These are phyloP conservation scores for Plasmodium sp. DNA, from an alignment of 169 alveolate genomes.

Conservation along the genomic window DNA sequence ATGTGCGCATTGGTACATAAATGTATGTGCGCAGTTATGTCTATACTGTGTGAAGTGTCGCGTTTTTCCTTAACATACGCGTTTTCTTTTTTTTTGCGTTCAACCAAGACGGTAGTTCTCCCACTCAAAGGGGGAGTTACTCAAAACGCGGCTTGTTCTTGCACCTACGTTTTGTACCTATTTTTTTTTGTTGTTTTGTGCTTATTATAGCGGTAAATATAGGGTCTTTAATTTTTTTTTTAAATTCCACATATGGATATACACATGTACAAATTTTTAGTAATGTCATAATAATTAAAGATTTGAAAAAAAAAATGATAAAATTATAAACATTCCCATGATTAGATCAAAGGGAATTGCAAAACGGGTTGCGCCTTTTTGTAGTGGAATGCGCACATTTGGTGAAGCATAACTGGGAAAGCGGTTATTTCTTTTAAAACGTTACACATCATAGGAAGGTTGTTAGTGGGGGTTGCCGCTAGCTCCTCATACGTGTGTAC, in stretches of 20 bases:
- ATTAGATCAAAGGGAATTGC: neutral
- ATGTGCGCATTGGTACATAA: constrained; percentile 4
- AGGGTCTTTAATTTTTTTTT: neutral
- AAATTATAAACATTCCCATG: neutral
- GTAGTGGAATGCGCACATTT: neutral
- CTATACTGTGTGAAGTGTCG: neutral
- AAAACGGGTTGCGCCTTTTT: neutral
- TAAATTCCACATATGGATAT: neutral
- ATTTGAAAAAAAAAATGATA: neutral
- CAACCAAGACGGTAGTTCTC: neutral
- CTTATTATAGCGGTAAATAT: neutral
- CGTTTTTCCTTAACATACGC: neutral
- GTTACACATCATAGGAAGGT: neutral
- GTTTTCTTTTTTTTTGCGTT: neutral
- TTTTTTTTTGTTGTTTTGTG: neutral
- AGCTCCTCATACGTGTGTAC: neutral
- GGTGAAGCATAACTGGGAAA: neutral
- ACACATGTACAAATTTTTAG: neutral
- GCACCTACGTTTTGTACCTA: neutral
- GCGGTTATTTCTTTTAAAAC: neutral
- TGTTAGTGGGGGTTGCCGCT: neutral
- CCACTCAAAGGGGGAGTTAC: neutral
- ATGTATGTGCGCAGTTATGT: neutral
- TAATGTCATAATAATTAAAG: neutral
- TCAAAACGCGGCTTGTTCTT: neutral